These are phyloP conservation scores for Colletotrichum sp. DNA, from an alignment of 2,329 filamentous ascomycete genomes.

Conservation along the genomic window DNA sequence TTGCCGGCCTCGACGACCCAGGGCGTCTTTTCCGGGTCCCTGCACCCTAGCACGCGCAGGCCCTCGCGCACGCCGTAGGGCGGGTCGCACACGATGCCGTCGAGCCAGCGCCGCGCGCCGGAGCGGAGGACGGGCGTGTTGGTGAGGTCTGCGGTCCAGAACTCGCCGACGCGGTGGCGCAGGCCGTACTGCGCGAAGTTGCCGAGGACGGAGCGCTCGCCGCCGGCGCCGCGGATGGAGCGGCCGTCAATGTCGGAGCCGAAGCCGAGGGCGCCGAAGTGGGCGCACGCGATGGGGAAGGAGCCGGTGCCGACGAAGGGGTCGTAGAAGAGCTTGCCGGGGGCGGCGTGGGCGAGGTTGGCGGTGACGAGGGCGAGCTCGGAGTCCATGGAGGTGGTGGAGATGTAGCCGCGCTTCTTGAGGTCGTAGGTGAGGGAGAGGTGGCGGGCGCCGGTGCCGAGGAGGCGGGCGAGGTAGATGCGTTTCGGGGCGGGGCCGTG, in stretches of 20 bases:
- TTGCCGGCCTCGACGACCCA: conserved; percentile 73
- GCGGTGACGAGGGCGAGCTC: conserved; percentile 91
- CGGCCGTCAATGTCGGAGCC: conserved; percentile 95
- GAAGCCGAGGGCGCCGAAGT: conserved; percentile 84
- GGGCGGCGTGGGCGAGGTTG: conserved; percentile 83
- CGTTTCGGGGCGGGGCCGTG: conserved; percentile 49
- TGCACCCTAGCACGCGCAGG: conserved; percentile 81
- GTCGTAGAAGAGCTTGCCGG: conserved; percentile 89
- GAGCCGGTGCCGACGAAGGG: conserved; percentile 96
- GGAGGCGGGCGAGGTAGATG: conserved; percentile 74
- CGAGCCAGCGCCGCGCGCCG: conserved; percentile 62
- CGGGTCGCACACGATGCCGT: conserved; percentile 94
- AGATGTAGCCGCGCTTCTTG: conserved; percentile 93
- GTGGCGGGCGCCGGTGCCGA: conserved; percentile 72
- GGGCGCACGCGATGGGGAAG: conserved; percentile 87
- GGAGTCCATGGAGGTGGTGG: conserved; percentile 96
- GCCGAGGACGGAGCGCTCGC: conserved; percentile 55
- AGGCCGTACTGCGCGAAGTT: conserved; percentile 90
- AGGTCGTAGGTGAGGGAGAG: conserved; percentile 79
- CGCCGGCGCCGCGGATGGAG: conserved; percentile 77
- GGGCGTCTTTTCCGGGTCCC: conserved; percentile 66
- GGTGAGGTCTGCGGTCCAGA: conserved; percentile 86
- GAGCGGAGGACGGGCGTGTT: conserved; percentile 74
- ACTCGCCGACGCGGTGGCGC: conserved; percentile 70
- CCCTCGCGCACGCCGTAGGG: conserved; percentile 96